A percentile compares a stretch with the other conserved stretches of the same genome.
Evolutionary conservation across 148 eudicot species (phyloP).

Genomic region (Rhododendron griersonianum): DNA sequence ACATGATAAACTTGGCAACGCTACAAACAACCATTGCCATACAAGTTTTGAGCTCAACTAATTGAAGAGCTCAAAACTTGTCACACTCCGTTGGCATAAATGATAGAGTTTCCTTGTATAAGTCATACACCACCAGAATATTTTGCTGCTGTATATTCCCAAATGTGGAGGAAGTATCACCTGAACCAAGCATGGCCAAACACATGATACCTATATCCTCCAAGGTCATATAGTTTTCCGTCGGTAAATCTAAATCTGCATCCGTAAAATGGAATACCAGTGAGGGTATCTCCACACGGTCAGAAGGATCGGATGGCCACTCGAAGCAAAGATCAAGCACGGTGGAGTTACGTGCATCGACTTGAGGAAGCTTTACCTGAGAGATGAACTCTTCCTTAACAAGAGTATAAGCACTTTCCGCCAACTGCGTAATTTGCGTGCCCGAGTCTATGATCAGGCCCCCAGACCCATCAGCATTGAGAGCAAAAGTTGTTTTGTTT

Average conservation of each 20-base stretch:
- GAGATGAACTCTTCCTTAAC: neutral
- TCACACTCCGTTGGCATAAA: no score
- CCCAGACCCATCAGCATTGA: neutral
- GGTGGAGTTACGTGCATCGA: neutral
- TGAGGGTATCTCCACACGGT: neutral
- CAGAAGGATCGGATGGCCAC: neutral
- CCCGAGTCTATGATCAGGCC: neutral
- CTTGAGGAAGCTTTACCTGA: neutral
- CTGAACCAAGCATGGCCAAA: neutral
- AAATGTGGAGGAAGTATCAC: no score
- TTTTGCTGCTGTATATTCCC: no score
- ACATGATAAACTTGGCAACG: no score
- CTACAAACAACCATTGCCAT: no score
- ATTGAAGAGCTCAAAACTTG: no score
- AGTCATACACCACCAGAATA: no score
- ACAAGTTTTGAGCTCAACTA: no score
- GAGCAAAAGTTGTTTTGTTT: neutral
- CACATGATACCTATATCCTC: neutral
- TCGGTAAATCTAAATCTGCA: neutral
- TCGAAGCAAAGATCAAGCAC: neutral
- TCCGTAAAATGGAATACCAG: neutral
- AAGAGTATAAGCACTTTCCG: neutral
- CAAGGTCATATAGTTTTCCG: neutral
- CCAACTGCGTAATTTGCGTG: neutral
- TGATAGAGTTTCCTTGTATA: no score